These are phyloP conservation scores for Aspergillus intermedius DNA, from an alignment of 2,329 filamentous ascomycete species.

Conservation along the genomic window DNA sequence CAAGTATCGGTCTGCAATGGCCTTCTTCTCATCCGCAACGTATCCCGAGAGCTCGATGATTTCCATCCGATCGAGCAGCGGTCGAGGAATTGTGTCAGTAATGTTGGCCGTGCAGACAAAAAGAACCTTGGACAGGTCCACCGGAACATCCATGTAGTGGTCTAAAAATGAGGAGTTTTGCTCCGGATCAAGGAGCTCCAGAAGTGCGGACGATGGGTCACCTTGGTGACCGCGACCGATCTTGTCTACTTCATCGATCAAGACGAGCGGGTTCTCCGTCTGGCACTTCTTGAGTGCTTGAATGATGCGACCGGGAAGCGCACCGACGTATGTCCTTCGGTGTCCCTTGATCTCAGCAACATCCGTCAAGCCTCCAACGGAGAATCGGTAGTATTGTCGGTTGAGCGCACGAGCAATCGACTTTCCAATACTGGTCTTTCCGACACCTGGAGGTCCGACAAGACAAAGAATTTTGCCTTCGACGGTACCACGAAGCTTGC, in stretches of 20 bases:
- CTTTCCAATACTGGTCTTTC: constrained; percentile 98
- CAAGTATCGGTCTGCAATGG: constrained; percentile 89
- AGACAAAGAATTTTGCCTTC: constrained; percentile 98
- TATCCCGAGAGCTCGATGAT: constrained; percentile 94
- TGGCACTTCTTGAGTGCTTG: constrained; percentile 98
- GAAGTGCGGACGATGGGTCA: constrained; percentile 85
- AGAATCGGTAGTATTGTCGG: constrained; percentile 96
- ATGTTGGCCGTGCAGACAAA: constrained; percentile 99
- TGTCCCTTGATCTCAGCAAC: constrained; percentile 99
- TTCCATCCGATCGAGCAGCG: constrained; percentile 94
- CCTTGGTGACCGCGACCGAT: constrained; percentile 95
- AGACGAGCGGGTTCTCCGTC: constrained; percentile 91
- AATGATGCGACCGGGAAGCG: constrained; percentile 90
- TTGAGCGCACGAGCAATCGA: constrained; percentile 93
- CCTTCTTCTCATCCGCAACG: constrained; percentile 97
- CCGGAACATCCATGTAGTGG: constrained; percentile 97
- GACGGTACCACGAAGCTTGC: constrained; percentile 91
- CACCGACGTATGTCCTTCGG: constrained; percentile 90
- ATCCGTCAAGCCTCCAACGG: constrained; percentile 91
- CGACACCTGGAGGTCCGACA: constrained; percentile 92
- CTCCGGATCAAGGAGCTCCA: constrained; percentile 91
- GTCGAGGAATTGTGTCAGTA: constrained; percentile 94
- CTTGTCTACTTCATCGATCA: constrained; percentile 98
- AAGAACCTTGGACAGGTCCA: constrained; percentile 93
- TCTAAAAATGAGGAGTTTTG: constrained; percentile 97